These are phyloP conservation scores for Penicillium odoratum DNA, from an alignment of 495 filamentous ascomycete genomes.

Conservation along the genomic window DNA sequence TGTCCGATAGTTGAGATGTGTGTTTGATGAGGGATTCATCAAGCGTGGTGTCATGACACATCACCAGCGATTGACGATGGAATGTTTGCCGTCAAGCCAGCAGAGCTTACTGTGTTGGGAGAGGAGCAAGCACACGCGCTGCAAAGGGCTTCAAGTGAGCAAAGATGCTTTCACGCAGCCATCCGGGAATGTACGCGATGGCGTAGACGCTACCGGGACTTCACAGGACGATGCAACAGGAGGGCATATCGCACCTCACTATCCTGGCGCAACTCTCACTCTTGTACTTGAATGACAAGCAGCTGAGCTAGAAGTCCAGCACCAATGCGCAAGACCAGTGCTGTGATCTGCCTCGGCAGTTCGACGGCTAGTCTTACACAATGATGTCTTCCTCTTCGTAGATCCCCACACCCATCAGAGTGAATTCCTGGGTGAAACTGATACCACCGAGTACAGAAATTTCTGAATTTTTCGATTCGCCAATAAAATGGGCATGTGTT, in stretches of 20 bases:
- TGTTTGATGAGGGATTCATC: neutral
- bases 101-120: conserved; percentile 1
- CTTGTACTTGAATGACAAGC: neutral
- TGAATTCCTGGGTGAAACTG: conserved; percentile 2
- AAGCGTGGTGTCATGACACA: conserved; percentile 5
- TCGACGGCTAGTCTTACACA: conserved; percentile 3
- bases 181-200: neutral
- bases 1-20: conserved; percentile 1
- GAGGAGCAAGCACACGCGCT: neutral
- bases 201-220: conserved; percentile 2
- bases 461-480: conserved; percentile 3
- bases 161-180: conserved; percentile 2
- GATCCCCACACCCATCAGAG: neutral
- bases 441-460: conserved; percentile 2
- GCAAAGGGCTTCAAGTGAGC: neutral
- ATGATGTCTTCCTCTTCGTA: neutral
- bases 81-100: neutral
- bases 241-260: neutral
- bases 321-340: neutral
- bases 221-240: neutral
- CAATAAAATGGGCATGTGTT: conserved; percentile 4
- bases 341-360: conserved; percentile 2
- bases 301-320: conserved; percentile 2
- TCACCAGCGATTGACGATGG: conserved; percentile 1
- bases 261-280: conserved; percentile 1